Evolutionary conservation across 306 rosid species (phyloP), one percentile per base, ranked within the genome.

Genomic region (Vicia faba): DNA sequence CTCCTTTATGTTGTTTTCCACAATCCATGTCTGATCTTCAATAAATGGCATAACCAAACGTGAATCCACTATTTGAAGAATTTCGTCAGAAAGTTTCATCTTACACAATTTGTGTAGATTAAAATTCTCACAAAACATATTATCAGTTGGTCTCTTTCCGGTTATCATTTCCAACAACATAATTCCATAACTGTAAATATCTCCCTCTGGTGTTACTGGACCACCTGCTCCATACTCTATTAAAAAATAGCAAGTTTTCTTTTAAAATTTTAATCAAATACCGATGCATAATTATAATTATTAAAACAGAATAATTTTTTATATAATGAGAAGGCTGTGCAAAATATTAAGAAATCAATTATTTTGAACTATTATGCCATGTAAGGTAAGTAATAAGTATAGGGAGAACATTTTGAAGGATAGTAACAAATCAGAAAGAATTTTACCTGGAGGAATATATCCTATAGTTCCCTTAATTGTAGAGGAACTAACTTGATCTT

Each of bases 401-500:
- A 28, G 5, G 12, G 1, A 44, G 40, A 14, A 38, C 14, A 66
- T 11, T 26, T 19, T 10, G 23, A 20, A 58, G 18, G 7, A 67
- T 33, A 6, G 0, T 18, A 13, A 2, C 35, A 41, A 71, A 5
- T 64, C n/a, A 33, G 7, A 54, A 7, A 12, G 39, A n/a, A 13
- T 8, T 43, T 39, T 62, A 78, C 78, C 78, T 8, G 79, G 75
- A 15, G 82, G 75, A 54, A 78, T 2, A 46, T 61, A 78, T 11
- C 82, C 82, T 15, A 78, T 73, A 59, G 82, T 78, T 62, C 82
- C 75, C 8, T 68, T 72, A 7, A 78, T 26, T 35, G 35, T 1
- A 8, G 72, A 72, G 10, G 75, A 73, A 36, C 23, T 55, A 14
- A 55, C 35, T 73, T 68, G 82, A 16, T 73, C 25, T 23, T 16